Percentiles rank a stretch among this genome's conserved stretches.
Conservation (phyloP, 2,329 filamentous ascomycete species). For the Orbilia blumenaviensis region DNA sequence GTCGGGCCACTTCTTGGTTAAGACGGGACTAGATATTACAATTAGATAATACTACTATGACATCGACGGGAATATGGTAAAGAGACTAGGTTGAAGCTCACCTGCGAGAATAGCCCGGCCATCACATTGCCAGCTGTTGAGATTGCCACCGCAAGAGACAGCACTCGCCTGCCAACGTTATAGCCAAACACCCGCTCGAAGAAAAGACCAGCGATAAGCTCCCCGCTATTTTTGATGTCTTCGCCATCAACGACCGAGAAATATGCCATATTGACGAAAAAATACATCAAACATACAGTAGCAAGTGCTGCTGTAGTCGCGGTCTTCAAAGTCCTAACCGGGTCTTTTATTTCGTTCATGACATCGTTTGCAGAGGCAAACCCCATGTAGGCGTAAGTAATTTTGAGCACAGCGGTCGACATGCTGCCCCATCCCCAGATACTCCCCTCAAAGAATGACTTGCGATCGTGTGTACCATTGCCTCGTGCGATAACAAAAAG, state of each 20-base stretch:
- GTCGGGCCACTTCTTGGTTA: slow-evolving; percentile 70
- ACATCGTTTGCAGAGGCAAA: slow-evolving; percentile 75
- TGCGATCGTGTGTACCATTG: slow-evolving; percentile 61
- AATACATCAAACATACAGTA: slow-evolving; percentile 71
- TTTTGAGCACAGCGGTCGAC: slow-evolving; percentile 74
- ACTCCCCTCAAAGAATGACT: slow-evolving; percentile 65
- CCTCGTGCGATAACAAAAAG: slow-evolving; percentile 67
- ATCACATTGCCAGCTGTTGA: slow-evolving; percentile 77
- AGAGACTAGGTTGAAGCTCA: no score
- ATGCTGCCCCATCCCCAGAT: slow-evolving; percentile 75
- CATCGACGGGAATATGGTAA: not conserved
- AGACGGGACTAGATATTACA: slow-evolving; percentile 59
- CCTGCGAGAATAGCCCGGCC: slow-evolving; percentile 73
- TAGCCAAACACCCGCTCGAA: slow-evolving; percentile 72
- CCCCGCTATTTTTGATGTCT: slow-evolving; percentile 73
- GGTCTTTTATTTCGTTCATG: slow-evolving; percentile 75
- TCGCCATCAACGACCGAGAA: slow-evolving; percentile 74
- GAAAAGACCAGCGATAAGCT: slow-evolving; percentile 74
- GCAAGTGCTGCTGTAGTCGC: slow-evolving; percentile 70
- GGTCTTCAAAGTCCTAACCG: slow-evolving; percentile 71
- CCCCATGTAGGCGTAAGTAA: slow-evolving; percentile 75
- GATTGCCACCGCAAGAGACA: slow-evolving; percentile 73
- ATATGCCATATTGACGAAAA: slow-evolving; percentile 73
- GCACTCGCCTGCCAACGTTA: slow-evolving; percentile 67
- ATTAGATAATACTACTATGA: not conserved